Evolutionary conservation across 805 yeast species (phyloP), one percentile per base, ranked within the genome.

Genomic region (Debaryomyces tyrocola): DNA sequence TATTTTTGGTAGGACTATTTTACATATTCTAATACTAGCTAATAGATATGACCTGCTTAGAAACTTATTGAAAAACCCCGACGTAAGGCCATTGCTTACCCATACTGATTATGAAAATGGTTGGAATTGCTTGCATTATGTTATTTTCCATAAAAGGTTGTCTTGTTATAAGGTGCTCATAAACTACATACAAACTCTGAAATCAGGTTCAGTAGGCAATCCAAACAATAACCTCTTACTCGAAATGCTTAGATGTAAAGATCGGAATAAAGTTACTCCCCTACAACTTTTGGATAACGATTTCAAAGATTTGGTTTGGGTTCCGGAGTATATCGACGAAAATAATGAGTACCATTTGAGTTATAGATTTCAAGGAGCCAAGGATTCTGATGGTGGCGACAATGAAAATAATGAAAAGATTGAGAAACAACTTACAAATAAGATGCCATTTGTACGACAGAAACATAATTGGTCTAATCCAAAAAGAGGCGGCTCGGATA

Each of bases 71-170:
- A 72, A 70, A 43, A 75, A 77, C 50, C 73, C 76, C 7, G 73
- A 75, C 14, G 57, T 78, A 18, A 80, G 82, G 41, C 40, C 45
- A n/a, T 48, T 68, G 1, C 34, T 73, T 44, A 53, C 75, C 2
- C 54, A 66, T 0, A 64, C 71, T 2, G 97, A 91, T 62, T 70
- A 69, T 43, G 97, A 90, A 63, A 88, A 80, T 58, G 86, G 89
- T 1, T 90, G 95, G 85, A 86, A 87, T 37, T 80, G 89, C 20
- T 69, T 91, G 24, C 97, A 91, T 62, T 78, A 82, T 49, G 80
- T 90, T 4, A 67, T 87, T 11, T 79, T 72, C 52, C 67, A 78
- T 50, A 86, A 82, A 29, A 73, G 84, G 45, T 65, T 84, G 36
- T 58, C 75, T 15, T 77, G 85, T 57, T 82, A 84, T 8, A 75